Base-by-base conservation (phyloP, 2,329 filamentous ascomycete species). In the Pyrenochaeta sp. region DNA sequence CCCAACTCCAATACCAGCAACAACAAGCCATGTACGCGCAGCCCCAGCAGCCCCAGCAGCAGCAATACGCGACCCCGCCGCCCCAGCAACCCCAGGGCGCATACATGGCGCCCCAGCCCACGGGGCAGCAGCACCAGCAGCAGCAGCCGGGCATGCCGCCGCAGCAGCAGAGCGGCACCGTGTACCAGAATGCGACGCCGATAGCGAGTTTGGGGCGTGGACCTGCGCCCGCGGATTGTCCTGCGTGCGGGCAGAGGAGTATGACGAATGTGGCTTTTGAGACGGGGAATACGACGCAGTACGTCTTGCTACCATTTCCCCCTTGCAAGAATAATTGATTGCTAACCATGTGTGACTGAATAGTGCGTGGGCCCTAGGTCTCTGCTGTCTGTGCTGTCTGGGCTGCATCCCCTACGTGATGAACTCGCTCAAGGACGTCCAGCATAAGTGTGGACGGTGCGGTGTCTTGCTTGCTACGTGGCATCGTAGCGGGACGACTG, bases 321-420 rank as follows among this genome's bases (percentile, higher is more conserved):
- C 18, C 3, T 4, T 22, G 19, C 11, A 14, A 22, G 17, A 22
- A n/a, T n/a, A 40, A 23, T 8, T 20, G 15, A 17, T 35, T 20
- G 41, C 55, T 57, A 44, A 60, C 30, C n/a, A 5, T 2, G 11
- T 4, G 11, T n/a, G n/a, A n/a, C n/a, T n/a, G n/a, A n/a, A 35
- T 37, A 79, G 77, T 64, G 72, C 65, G 1, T 79, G 75, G 77
- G 77, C 73, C 7, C 61, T 69, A 4, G 54, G 72, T 17, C 55
- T 77, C 34, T 80, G 77, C 65, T 69, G 65, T 43, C 61, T 71
- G 39, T 58, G 60, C 47, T 76, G 74, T 48, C 53, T 79, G 4
- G 74, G 77, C 9, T 80, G 76, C 51, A 72, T 80, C 31, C 77
- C 77, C 0, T 80, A 80, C 49, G 26, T 78, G 20, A 71, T 79